Base-by-base conservation (phyloP, 805 yeast species). In the Sugiyamaella chiloensis region DNA sequence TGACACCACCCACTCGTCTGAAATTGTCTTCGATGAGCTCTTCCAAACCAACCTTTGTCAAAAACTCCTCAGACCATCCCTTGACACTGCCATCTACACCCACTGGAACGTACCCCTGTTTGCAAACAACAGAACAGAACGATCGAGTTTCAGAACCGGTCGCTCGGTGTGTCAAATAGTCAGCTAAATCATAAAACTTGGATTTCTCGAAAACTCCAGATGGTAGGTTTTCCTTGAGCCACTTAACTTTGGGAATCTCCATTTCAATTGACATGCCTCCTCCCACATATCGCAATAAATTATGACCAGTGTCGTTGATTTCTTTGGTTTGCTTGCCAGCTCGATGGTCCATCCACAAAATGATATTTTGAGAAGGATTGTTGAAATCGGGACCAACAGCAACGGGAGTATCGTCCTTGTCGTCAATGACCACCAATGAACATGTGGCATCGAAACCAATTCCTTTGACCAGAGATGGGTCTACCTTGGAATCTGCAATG, bases 281-380 rank as follows among this genome's bases (percentile, higher is more conserved):
- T 50, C 99, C 99, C 16, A 93, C 98, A 64, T 87, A 93, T 64
- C 87, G 85, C 60, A 93, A 74, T 49, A 87, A 80, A 60, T 78
- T 80, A 61, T 88, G 95, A 29, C 77, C 76, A 0, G 96, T 85
- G 35, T 83, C 79, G 67, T 91, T 91, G 64, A 93, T 89, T 48
- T 72, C 78, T 47, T 79, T 71, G 11, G 96, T 89, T 63, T 91
- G 96, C 5, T 73, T 71, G 12, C 75, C 82, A 0, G 98, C 97
- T 54, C 99, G 78, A 67, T 93, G 99, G 70, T 93, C 99, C 98
- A 93, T 91, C 99, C 99, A 93, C 53, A 93, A 69, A 44, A 93
- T 81, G 59, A 93, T 83, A 66, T 93, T 89, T 62, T 90, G 95
- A 52, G 76, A 76, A 40, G 71, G 56, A 59, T 87, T 81, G 27